Conservation (phyloP, 345 rosid species). For the Xanthoceras sorbifolium region DNA sequence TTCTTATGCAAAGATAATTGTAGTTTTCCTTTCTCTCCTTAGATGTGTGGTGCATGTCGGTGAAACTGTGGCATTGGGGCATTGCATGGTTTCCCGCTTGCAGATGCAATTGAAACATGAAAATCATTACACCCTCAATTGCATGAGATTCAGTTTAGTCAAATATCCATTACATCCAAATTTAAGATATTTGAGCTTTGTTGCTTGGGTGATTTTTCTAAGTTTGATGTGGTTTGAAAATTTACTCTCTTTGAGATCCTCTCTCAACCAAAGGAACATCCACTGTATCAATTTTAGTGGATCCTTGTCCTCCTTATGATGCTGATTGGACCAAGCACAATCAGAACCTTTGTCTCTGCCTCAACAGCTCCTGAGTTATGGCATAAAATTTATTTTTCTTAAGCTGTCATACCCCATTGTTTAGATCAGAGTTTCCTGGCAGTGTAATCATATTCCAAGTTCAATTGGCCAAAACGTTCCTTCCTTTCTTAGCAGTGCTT, state of each 20-base stretch:
- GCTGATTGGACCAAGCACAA: not conserved
- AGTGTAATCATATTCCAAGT: not conserved
- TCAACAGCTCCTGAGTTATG: not conserved
- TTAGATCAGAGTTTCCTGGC: not conserved
- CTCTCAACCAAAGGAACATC: constrained; percentile 1
- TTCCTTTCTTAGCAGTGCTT: not conserved
- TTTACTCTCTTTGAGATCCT: constrained; percentile 3
- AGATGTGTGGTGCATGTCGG: no score
- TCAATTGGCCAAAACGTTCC: not conserved
- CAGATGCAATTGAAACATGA: not conserved
- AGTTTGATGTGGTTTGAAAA: not conserved
- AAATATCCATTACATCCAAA: not conserved
- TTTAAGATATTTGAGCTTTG: not conserved
- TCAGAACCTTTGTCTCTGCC: not conserved
- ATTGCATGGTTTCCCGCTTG: not conserved
- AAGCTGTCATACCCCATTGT: not conserved
- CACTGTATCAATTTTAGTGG: not conserved
- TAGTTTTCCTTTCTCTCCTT: not conserved
- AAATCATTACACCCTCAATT: not conserved
- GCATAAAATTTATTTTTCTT: not conserved
- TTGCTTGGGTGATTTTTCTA: not conserved
- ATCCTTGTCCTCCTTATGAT: not conserved
- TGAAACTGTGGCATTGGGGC: not conserved
- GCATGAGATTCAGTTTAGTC: not conserved
- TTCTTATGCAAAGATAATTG: not conserved